A percentile compares a stretch with the other conserved stretches of the same genome.
phyloP scores from a whole-genome alignment of 2,329 filamentous ascomycete genomes.

The Xylaria hypoxylon region DNA sequence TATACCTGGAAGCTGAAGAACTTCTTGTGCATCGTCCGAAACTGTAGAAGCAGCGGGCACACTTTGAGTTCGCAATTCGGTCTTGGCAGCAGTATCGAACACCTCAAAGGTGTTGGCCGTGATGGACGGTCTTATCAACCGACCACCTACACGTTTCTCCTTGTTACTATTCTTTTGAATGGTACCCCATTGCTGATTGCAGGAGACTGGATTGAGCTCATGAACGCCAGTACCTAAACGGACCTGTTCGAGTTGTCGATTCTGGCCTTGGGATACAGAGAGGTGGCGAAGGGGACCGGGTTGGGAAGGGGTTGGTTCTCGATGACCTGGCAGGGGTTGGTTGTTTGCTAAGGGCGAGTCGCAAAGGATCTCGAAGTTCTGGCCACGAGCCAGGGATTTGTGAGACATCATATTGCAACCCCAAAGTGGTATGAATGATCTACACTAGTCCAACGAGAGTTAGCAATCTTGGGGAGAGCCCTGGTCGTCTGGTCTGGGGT shows the following conservation, averaged over 20 bases:
- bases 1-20: constrained; percentile 48
- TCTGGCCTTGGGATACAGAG: constrained; percentile 49
- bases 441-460: constrained; percentile 30
- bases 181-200: constrained; percentile 31
- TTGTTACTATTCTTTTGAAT: constrained; percentile 37
- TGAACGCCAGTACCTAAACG: constrained; percentile 41
- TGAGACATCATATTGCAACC: constrained; percentile 42
- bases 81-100: constrained; percentile 49
- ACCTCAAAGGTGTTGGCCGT: constrained; percentile 47
- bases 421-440: constrained; percentile 28
- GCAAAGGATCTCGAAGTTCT: constrained; percentile 45
- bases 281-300: constrained; percentile 47
- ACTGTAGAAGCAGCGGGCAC: constrained; percentile 32
- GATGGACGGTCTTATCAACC: constrained; percentile 44
- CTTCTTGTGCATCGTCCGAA: constrained; percentile 38
- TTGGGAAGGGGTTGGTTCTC: constrained; percentile 31
- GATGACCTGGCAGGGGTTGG: constrained; percentile 35
- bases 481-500: constrained; percentile 31
- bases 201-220: constrained; percentile 36
- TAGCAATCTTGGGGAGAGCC: constrained; percentile 40
- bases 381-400: constrained; percentile 38
- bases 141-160: constrained; percentile 38
- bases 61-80: constrained; percentile 41
- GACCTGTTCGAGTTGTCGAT: constrained; percentile 50
- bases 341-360: constrained; percentile 45